Evolutionary conservation across 2,329 filamentous ascomycete genomes (phyloP), one percentile per base, ranked within the genome.

Genomic region (Ophiostoma sp.): DNA sequence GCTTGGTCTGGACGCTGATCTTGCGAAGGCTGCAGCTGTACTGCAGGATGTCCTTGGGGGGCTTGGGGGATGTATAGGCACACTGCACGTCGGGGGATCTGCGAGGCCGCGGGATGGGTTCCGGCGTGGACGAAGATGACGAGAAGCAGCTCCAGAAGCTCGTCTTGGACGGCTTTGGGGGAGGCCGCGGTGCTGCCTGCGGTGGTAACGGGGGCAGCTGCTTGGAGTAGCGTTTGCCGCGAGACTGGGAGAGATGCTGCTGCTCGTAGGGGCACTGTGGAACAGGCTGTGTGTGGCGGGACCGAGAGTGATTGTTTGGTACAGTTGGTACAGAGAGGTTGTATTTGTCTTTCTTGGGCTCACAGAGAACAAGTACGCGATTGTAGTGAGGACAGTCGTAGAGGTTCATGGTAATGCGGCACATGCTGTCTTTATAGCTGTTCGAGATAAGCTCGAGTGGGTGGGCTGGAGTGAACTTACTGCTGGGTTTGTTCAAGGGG

Each of bases 361-460:
- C 58, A n/a, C 58, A 62, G 58, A 62, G 58, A 16, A 62, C 12
- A n/a, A 62, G 58, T 8, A 41, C 36, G 58, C 58, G 58, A 38
- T 40, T 62, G 58, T n/a, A 62, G 58, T 62, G 58, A n/a, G 58
- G 36, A 62, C 58, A 62, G 14, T 62, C 58, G 14, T 42, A 62
- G 14, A 62, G 36, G 36, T 62, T 40, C 16, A 14, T 41, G n/a
- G 58, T 62, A 38, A 62, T 62, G 58, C 58, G 38, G 36, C 58
- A 62, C 58, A 62, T 62, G 58, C 2, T 41, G 58, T 27, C 27
- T 55, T 11, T 55, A 55, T 55, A 55, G 49, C 18, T 4, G 6
- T 55, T 27, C 4, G 18, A 18, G 18, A 7, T 36, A n/a, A 18
- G 49, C n/a, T 18, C 27, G 7, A 55, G 27, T n/a, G 9, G 49